Evolutionary conservation across 805 yeast species (phyloP), one percentile per base, ranked within the genome.

Genomic region (Grigorovia transvaalensis): DNA sequence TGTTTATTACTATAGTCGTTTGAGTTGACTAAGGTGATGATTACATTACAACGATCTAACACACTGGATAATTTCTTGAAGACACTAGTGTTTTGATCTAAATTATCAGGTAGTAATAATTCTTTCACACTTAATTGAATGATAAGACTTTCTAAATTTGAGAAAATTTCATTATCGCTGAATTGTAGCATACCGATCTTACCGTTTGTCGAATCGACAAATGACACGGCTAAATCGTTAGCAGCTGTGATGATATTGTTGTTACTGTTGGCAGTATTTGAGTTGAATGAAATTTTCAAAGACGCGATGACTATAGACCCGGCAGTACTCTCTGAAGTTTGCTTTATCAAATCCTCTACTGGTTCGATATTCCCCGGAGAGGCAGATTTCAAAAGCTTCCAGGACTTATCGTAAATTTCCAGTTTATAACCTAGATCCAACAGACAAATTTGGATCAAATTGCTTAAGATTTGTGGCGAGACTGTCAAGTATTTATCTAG

Each of bases 81-180:
- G 53, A 85, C 91, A 5, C 51, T 53, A 8, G 50, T 45, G 43
- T 63, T 61, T 50, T 60, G 60, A 44, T 57, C 57, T 8, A 60
- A 51, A 15, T 60, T 46, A 48, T 66, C 69, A 12, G 84, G 83
- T 6, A 91, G 59, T 15, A 93, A 64, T 44, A 88, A 82, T 64
- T 93, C 99, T 60, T 85, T 87, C 7, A 89, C 88, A 19, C 96
- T 96, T 40, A 89, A 71, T 66, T 93, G 99, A 58, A 93, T 84
- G 53, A 90, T 67, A 48, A 89, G 74, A 47, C 95, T 82, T 65
- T 93, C 98, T 55, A 91, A 67, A 62, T 90, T 91, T 1, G 96
- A 82, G 59, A 79, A 89, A 9, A 88, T 74, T 47, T 91, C 98
- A 62, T 88, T 89, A 65, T 93, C 99, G 9, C 78, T 77, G 56